Base-by-base conservation (phyloP, 2,329 filamentous ascomycete species). In the Elsinoe australis region DNA sequence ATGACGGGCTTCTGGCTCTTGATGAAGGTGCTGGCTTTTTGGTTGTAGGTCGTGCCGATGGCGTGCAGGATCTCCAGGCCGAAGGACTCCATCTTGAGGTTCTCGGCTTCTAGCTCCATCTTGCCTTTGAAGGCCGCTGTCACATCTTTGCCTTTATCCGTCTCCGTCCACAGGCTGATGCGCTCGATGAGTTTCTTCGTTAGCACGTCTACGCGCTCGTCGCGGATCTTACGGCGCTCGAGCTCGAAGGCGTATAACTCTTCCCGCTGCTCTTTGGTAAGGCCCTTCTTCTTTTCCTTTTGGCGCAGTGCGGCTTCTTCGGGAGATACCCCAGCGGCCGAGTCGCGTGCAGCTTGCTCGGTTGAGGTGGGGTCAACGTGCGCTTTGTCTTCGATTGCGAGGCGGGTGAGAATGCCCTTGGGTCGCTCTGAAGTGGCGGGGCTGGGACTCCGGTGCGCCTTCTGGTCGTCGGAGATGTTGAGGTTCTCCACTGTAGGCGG, bases 41-140 rank as follows among this genome's bases (percentile, higher is more conserved):
- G 80, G 21, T 92, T 69, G 66, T 98, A 98, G 3, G 87, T 94
- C 57, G 85, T 76, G 12, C 92, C 92, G 59, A 98, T 94, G 36
- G 92, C 89, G 66, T 96, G 90, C 41, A 95, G 74, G 57, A 96
- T 96, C 58, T 98, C 92, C 33, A 98, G 75, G 45, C 92, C 92
- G 59, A 98, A 98, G 0, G 86, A 94, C 70, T 98, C 92, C 87
- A 98, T 98, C 75, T 96, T 98, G 58, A 98, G 74, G 63, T 96
- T 94, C 71, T 98, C 92, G 19, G 94, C 87, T 69, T 98, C 92
- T 32, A 96, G 80, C 32, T 83, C 79, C 56, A 86, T 95, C 78
- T 98, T 95, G 64, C 90, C 87, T 64, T 89, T 83, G 72, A 96
- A 98, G 0, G 92, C 86, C 50, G 71, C 72, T 26, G 90, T 96